These are phyloP conservation scores for Chrysopogon serrulatus DNA, from an alignment of 176 grass and related monocot species.

Conservation along the genomic window DNA sequence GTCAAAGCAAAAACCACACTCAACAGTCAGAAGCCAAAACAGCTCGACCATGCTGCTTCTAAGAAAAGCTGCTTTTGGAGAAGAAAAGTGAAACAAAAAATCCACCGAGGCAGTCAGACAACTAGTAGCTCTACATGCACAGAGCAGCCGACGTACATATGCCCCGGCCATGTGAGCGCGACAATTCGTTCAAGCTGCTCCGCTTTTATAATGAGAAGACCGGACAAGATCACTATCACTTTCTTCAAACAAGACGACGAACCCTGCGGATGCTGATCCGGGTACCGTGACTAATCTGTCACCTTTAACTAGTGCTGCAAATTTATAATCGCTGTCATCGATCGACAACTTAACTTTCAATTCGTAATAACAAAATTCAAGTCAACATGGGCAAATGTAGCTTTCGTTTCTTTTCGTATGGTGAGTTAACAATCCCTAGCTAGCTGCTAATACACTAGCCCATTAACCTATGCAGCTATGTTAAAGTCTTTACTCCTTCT, in stretches of 20 bases:
- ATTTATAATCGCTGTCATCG: background rate
- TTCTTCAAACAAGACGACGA: constrained; percentile 23
- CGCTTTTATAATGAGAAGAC: background rate
- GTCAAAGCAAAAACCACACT: background rate
- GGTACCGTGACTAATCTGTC: constrained; percentile 30
- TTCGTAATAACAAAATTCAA: constrained; percentile 6
- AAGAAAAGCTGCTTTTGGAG: background rate
- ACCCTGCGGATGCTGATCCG: background rate
- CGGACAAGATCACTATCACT: constrained; percentile 23
- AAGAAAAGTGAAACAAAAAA: too few relatives aligned
- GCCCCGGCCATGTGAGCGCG: background rate
- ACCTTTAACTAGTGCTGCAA: background rate
- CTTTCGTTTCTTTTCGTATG: background rate
- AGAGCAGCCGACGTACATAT: background rate
- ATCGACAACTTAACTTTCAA: constrained; percentile 26
- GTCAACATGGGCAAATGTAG: constrained; percentile 17
- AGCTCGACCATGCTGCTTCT: background rate
- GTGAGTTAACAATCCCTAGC: background rate
- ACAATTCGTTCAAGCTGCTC: background rate
- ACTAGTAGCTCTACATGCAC: background rate
- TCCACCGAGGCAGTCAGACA: too few relatives aligned
- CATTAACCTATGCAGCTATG: background rate
- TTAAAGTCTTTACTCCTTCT: too few relatives aligned
- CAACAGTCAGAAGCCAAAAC: background rate
- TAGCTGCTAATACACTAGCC: background rate